phyloP scores from a whole-genome alignment of 2,329 filamentous ascomycete species.

The Rhynchosporium graminicola region DNA sequence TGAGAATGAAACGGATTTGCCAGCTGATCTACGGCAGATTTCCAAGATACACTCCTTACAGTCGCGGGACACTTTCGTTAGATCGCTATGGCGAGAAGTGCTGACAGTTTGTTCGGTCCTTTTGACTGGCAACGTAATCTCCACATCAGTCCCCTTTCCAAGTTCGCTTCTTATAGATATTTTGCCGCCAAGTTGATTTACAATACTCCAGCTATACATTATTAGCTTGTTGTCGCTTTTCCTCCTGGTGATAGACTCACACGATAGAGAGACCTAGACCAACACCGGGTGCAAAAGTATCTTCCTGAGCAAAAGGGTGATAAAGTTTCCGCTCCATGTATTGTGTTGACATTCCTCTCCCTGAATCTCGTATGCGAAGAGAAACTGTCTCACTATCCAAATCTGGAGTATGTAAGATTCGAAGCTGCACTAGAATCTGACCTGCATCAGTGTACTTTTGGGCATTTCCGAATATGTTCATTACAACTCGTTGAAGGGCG shows the following conservation, averaged over 20 bases:
- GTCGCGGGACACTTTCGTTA: conserved; percentile 16
- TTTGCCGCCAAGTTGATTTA: conserved; percentile 58
- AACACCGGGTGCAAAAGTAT: conserved; percentile 58
- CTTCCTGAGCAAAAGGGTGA: conserved; percentile 63
- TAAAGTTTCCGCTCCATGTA: conserved; percentile 60
- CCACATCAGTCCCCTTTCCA: conserved; percentile 56
- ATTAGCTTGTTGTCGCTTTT: conserved; percentile 6
- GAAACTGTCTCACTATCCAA: conserved; percentile 13
- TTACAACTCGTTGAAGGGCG: conserved; percentile 47
- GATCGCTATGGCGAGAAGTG: neutral
- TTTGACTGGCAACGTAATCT: conserved; percentile 47
- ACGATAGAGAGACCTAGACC: conserved; percentile 66
- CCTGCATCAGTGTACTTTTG: conserved; percentile 59
- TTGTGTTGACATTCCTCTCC: conserved; percentile 60
- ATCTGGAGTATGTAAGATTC: conserved; percentile 15
- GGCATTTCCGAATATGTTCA: conserved; percentile 62
- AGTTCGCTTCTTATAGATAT: conserved; percentile 59
- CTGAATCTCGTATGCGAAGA: conserved; percentile 59
- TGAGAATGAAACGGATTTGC: conserved; percentile 28
- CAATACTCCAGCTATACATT: conserved; percentile 45
- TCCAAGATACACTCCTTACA: conserved; percentile 25
- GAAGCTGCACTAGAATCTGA: conserved; percentile 47
- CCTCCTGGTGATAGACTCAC: conserved; percentile 41
- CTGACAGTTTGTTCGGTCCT: conserved; percentile 8
- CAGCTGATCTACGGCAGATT: conserved; percentile 23